These are phyloP conservation scores for Candida caryicola DNA, from an alignment of 805 yeast species.

Conservation along the genomic window DNA sequence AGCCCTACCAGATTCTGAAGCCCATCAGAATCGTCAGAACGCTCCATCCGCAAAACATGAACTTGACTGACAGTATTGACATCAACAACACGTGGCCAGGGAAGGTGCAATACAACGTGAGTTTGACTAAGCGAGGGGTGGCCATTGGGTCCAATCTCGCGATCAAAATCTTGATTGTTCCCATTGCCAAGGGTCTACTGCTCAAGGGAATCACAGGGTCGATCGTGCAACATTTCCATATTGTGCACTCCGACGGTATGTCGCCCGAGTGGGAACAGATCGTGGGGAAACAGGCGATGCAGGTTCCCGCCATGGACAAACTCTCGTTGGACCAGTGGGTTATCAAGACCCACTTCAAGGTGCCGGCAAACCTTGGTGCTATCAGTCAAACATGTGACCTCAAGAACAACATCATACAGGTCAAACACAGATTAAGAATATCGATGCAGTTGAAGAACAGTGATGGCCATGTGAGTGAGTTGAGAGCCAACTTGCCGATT, in stretches of 20 bases:
- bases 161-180: slow-evolving; percentile 43
- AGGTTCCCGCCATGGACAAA: slow-evolving; percentile 18
- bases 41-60: slow-evolving; percentile 37
- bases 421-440: slow-evolving; percentile 45
- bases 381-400: slow-evolving; percentile 44
- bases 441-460: slow-evolving; percentile 45
- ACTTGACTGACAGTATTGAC: slow-evolving; percentile 42
- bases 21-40: slow-evolving; percentile 46
- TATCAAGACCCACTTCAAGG: slow-evolving; percentile 36
- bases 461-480: slow-evolving; percentile 50
- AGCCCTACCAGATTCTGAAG: slow-evolving; percentile 30
- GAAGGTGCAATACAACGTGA: slow-evolving; percentile 49
- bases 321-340: slow-evolving; percentile 43
- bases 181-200: slow-evolving; percentile 44
- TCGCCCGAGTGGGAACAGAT: slow-evolving; percentile 42
- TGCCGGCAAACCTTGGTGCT: slow-evolving; percentile 39
- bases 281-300: slow-evolving; percentile 25
- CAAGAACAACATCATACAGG: slow-evolving; percentile 39
- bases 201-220: slow-evolving; percentile 33
- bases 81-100: slow-evolving; percentile 53
- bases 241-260: slow-evolving; percentile 31
- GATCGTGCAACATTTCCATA: slow-evolving; percentile 37
- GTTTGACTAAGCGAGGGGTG: slow-evolving; percentile 41
- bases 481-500: slow-evolving; percentile 51
- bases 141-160: slow-evolving; percentile 47